Base-by-base conservation (phyloP, 306 rosid species). In the Dryas drummondii region DNA sequence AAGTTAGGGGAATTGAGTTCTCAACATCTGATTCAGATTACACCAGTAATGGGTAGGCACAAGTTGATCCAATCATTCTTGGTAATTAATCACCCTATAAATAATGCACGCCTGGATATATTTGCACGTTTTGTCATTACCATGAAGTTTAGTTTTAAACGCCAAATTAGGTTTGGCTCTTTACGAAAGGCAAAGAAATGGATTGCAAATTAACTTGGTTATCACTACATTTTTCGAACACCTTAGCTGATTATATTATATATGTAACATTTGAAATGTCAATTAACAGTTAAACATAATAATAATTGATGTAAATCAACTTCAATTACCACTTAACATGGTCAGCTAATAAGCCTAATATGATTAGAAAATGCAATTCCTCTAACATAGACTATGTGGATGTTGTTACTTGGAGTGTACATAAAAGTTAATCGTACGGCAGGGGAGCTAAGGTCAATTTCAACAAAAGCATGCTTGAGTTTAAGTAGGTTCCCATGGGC, bases 1-100 rank as follows among this genome's bases (percentile, higher is more conserved):
- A 72, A 72, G 68, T 72, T 72, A 12, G 57, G 57, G 57, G 57
- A 11, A 59, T 27, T 46, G 47, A 48, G 57, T 47, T 46, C 44
- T 9, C 50, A 70, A 37, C 64, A 6, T 56, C 15, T 45, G 56
- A 58, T 56, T 22, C 66, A 22, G 46, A 42, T 8, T 59, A 59
- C 65, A 59, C 42, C 15, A 5, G 16, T 58, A 8, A 1, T 32
- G 37, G 37, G 49, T 46, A 46, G 49, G 50, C 44, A 46, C 41
- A 22, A 48, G 42, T 6, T 11, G n/a, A 48, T 22, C 3, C 15
- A 48, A 12, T 46, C 37, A 48, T 48, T 19, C 42, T 67, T 11
- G 14, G 55, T 19, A 48, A 13, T 48, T 49, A 47, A 22, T 48
- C 56, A 67, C 14, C 56, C 56, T 19, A 48, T 47, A 22, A 11